phyloP scores from a whole-genome alignment of 2,329 filamentous ascomycete genomes.

The Pseudocercospora fuligena region DNA sequence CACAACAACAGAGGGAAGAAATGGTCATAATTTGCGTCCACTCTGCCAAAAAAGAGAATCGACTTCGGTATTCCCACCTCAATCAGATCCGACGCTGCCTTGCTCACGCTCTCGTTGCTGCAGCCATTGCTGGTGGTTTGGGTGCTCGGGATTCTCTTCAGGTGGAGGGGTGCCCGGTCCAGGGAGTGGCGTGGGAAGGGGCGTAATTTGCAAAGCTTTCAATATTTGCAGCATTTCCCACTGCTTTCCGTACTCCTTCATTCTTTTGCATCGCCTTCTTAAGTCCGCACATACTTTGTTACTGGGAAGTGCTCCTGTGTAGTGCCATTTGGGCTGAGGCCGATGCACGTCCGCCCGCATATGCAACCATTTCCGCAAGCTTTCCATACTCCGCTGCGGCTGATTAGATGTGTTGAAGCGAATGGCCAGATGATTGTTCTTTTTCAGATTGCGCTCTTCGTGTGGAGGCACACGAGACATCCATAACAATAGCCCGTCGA shows the following conservation, averaged over 20 bases:
- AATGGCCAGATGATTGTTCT: slow-evolving; percentile 37
- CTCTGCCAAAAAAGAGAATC: too few relatives aligned
- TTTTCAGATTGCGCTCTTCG: slow-evolving; percentile 35
- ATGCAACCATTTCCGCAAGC: slow-evolving; percentile 38
- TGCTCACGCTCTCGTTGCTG: not conserved
- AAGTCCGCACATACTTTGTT: slow-evolving; percentile 37
- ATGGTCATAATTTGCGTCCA: slow-evolving; percentile 17
- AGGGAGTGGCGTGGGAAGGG: not conserved
- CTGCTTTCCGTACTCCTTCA: slow-evolving; percentile 36
- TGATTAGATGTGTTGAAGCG: slow-evolving; percentile 32
- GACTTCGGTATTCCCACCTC: not conserved
- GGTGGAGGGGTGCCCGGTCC: slow-evolving; percentile 3
- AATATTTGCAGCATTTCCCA: slow-evolving; percentile 37
- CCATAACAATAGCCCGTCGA: slow-evolving; percentile 38
- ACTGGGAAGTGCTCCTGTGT: slow-evolving; percentile 33
- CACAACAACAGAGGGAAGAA: slow-evolving; percentile 26
- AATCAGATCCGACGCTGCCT: slow-evolving; percentile 4
- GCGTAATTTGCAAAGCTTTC: slow-evolving; percentile 30
- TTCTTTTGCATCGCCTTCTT: slow-evolving; percentile 36
- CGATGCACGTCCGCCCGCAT: slow-evolving; percentile 36
- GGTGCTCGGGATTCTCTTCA: slow-evolving; percentile 2
- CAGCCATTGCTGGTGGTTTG: slow-evolving; percentile 3
- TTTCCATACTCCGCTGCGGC: slow-evolving; percentile 21
- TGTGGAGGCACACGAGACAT: slow-evolving; percentile 36
- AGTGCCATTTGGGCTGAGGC: slow-evolving; percentile 39